A percentile compares a stretch with the other conserved stretches of the same genome.
Evolutionary conservation across 257 asterid genomes (phyloP).

Genomic region (Plantago major): DNA sequence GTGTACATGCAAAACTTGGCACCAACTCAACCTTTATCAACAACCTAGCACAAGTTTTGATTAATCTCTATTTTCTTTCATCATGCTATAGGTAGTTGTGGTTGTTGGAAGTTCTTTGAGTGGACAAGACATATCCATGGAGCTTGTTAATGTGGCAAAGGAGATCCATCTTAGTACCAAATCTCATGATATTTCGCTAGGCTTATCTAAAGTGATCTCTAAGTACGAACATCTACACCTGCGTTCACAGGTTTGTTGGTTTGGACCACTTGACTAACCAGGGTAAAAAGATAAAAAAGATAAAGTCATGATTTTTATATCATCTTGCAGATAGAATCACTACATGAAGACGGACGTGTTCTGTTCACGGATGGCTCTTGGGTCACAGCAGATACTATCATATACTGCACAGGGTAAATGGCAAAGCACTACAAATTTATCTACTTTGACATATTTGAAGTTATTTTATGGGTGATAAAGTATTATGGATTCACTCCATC

Average conservation of each 20-base stretch:
- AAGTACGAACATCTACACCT: conserved; percentile 53
- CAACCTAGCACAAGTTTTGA: conserved; percentile 10
- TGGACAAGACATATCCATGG: conserved; percentile 85
- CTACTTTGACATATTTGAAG: background rate
- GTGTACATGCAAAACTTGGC: conserved; percentile 11
- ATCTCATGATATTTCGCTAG: conserved; percentile 45
- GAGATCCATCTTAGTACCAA: conserved; percentile 65
- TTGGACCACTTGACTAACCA: background rate
- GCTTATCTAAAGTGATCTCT: conserved; percentile 63
- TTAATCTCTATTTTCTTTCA: background rate
- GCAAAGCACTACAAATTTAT: background rate
- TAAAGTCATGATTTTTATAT: background rate
- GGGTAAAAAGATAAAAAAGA: background rate
- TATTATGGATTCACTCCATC: too few species aligned
- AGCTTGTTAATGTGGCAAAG: conserved; percentile 71
- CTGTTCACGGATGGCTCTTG: conserved; percentile 56
- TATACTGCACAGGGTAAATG: conserved; percentile 82
- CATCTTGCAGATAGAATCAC: conserved; percentile 59
- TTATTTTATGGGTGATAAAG: background rate
- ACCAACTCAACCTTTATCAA: conserved; percentile 14
- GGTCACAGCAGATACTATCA: conserved; percentile 60
- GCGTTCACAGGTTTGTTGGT: conserved; percentile 51
- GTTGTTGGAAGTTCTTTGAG: conserved; percentile 80
- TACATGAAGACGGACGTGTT: conserved; percentile 73
- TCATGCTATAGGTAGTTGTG: conserved; percentile 62